Evolutionary conservation across 2,329 filamentous ascomycete genomes (phyloP).

Genomic region (Nigrospora oryzae): DNA sequence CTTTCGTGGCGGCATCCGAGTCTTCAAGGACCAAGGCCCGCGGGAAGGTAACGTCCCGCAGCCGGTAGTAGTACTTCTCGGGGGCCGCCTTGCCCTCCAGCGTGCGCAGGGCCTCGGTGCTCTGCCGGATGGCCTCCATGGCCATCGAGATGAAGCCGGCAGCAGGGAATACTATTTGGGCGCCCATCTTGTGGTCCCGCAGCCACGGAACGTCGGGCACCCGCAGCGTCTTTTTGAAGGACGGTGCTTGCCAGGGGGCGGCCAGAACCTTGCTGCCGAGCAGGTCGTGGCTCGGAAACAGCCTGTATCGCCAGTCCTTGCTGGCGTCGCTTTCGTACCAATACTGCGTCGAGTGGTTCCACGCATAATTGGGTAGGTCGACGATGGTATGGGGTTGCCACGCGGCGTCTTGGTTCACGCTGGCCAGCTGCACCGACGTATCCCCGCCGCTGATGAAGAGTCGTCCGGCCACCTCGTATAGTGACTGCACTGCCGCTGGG

Average conservation of each 20-base stretch:
- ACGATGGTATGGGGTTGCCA: constrained; percentile 4
- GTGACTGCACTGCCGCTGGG: background rate
- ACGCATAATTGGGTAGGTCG: constrained; percentile 16
- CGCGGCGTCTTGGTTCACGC: constrained; percentile 9
- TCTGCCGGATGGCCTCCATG: constrained; percentile 17
- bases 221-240: constrained; percentile 4
- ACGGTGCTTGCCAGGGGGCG: constrained; percentile 7
- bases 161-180: constrained; percentile 30
- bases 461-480: constrained; percentile 12
- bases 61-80: background rate
- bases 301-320: constrained; percentile 10
- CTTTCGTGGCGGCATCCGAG: too few relatives aligned
- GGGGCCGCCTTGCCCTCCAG: too few relatives aligned
- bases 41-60: too few relatives aligned
- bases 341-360: constrained; percentile 14
- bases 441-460: constrained; percentile 11
- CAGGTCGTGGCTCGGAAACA: constrained; percentile 10
- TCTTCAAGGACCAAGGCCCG: too few relatives aligned
- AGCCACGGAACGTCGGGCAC: constrained; percentile 26
- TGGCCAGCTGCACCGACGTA: constrained; percentile 6
- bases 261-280: constrained; percentile 10
- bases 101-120: constrained; percentile 12
- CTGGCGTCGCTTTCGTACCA: constrained; percentile 14
- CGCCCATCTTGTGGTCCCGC: constrained; percentile 33
- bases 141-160: constrained; percentile 26